Conservation (phyloP, 768 basidiomycete genomes). For the Russula foetens region DNA sequence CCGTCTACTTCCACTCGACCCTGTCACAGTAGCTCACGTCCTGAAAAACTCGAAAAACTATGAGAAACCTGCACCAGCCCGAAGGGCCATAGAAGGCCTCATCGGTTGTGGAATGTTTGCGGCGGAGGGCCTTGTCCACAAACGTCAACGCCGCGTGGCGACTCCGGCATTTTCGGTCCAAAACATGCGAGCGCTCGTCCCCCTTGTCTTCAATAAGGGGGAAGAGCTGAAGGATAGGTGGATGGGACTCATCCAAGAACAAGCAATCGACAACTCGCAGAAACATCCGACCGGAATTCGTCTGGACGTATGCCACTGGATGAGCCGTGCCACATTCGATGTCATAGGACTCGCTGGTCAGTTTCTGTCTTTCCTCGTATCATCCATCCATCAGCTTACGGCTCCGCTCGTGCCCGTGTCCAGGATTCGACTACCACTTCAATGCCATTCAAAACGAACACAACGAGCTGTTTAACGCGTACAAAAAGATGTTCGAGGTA, state of each 20-base stretch:
- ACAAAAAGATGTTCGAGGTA: slow-evolving; percentile 78
- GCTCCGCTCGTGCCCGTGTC: background rate
- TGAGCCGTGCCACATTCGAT: slow-evolving; percentile 81
- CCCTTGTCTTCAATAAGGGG: slow-evolving; percentile 65
- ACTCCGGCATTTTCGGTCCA: slow-evolving; percentile 74
- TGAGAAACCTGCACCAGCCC: slow-evolving; percentile 79
- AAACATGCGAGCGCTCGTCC: slow-evolving; percentile 62
- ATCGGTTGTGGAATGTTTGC: slow-evolving; percentile 81
- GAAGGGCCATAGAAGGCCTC: slow-evolving; percentile 61
- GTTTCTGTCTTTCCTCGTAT: slow-evolving; percentile 12
- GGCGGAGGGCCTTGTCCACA: slow-evolving; percentile 71
- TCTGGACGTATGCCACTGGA: slow-evolving; percentile 74
- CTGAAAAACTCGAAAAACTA: slow-evolving; percentile 64
- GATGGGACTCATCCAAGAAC: slow-evolving; percentile 39
- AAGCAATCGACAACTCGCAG: slow-evolving; percentile 21
- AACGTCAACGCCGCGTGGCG: slow-evolving; percentile 68
- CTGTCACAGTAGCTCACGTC: slow-evolving; percentile 63
- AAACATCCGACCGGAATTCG: slow-evolving; percentile 24
- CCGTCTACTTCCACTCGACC: slow-evolving; percentile 76
- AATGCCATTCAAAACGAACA: slow-evolving; percentile 73
- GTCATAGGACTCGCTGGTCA: slow-evolving; percentile 81
- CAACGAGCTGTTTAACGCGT: slow-evolving; percentile 70
- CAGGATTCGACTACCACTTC: slow-evolving; percentile 84
- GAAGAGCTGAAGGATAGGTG: slow-evolving; percentile 53
- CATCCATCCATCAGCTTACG: background rate